These are phyloP conservation scores for Pseudogymnoascus sp. DNA, from an alignment of 2,329 filamentous ascomycete genomes.

Conservation along the genomic window DNA sequence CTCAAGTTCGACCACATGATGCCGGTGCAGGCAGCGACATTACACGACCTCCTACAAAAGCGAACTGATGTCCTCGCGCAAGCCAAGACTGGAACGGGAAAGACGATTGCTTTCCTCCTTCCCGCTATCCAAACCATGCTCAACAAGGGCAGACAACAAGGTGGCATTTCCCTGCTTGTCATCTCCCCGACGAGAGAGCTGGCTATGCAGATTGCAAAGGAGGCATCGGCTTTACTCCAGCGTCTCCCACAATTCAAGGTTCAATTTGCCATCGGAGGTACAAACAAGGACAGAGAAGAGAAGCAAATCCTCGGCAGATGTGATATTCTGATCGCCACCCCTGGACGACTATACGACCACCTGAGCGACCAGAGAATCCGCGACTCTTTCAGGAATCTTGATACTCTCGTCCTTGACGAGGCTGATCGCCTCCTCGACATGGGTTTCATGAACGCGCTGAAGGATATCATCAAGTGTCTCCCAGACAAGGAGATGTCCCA, in stretches of 20 bases:
- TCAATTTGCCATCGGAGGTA: conserved; percentile 85
- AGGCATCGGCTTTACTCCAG: conserved; percentile 50
- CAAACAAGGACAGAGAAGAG: conserved; percentile 66
- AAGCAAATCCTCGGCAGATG: conserved; percentile 59
- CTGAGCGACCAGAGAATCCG: conserved; percentile 49
- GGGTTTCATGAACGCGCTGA: conserved; percentile 66
- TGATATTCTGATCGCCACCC: conserved; percentile 84
- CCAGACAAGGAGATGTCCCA: conserved; percentile 58
- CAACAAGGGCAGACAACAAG: conserved; percentile 34
- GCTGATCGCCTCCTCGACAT: conserved; percentile 98
- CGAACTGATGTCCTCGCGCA: conserved; percentile 74
- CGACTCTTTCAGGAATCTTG: conserved; percentile 53
- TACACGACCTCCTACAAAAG: conserved; percentile 65
- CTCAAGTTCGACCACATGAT: conserved; percentile 86
- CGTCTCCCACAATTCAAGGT: conserved; percentile 39
- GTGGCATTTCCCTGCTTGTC: conserved; percentile 63
- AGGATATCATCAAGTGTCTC: conserved; percentile 53
- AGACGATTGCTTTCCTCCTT: conserved; percentile 88
- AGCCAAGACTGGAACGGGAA: conserved; percentile 94
- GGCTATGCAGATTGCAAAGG: conserved; percentile 71
- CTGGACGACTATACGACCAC: conserved; percentile 75
- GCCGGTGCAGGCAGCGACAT: conserved; percentile 80
- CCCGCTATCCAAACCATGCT: conserved; percentile 71
- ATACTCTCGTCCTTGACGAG: conserved; percentile 91
- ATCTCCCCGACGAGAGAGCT: conserved; percentile 77